phyloP scores from a whole-genome alignment of 371 early-diverging fungal genomes.

The Batkoa obscura region DNA sequence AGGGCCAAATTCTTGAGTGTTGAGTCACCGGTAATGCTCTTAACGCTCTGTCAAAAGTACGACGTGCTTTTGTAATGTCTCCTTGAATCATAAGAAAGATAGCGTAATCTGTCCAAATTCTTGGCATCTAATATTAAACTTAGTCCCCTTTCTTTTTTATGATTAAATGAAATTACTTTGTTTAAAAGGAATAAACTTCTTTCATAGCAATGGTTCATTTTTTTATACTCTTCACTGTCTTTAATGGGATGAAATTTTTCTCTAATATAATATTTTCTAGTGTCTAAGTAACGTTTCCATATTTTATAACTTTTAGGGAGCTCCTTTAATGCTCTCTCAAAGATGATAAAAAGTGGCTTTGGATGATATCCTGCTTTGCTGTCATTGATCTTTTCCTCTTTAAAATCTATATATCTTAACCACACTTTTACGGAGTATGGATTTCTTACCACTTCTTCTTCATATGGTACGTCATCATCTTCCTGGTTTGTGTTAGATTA shows the following conservation, averaged over 20 bases:
- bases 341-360: constrained; percentile 37
- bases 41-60: constrained; percentile 78
- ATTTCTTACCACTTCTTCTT: constrained; percentile 75
- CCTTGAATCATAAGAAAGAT: constrained; percentile 51
- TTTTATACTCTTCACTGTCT: constrained; percentile 31
- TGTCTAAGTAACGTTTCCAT: constrained; percentile 80
- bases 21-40: constrained; percentile 84
- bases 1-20: constrained; percentile 72
- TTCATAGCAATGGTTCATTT: constrained; percentile 60
- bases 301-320: constrained; percentile 90
- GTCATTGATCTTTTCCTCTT: constrained; percentile 21
- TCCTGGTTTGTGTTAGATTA: constrained; percentile 23
- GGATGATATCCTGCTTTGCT: constrained; percentile 7
- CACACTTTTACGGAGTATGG: constrained; percentile 66
- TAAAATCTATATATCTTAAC: constrained; percentile 82
- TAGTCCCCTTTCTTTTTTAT: not conserved
- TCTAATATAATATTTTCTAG: constrained; percentile 30
- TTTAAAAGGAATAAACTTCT: constrained; percentile 67
- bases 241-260: constrained; percentile 22
- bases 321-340: constrained; percentile 69
- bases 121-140: constrained; percentile 49
- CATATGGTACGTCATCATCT: constrained; percentile 58
- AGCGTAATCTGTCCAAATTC: constrained; percentile 61
- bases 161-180: constrained; percentile 31
- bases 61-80: constrained; percentile 48